phyloP scores from a whole-genome alignment of 306 rosid genomes.

The Benincasa hispida region DNA sequence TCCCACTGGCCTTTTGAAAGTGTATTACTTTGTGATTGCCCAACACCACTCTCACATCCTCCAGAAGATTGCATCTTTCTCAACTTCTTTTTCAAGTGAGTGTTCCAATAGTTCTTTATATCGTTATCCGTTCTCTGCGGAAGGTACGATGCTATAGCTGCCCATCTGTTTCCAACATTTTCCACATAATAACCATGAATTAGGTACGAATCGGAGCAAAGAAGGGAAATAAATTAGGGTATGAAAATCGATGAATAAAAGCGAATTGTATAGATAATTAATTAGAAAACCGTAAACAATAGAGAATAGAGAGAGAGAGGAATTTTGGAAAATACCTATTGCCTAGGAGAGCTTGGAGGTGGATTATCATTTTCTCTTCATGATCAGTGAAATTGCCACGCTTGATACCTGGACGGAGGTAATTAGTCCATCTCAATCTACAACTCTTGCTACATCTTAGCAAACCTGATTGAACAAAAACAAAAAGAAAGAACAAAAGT shows the following conservation, averaged over 20 bases:
- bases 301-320: too few relatives aligned
- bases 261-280: too few relatives aligned
- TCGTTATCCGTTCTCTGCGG: slow-evolving; percentile 59
- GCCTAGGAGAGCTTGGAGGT: slow-evolving; percentile 65
- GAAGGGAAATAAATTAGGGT: too few relatives aligned
- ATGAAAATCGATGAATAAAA: too few relatives aligned
- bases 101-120: slow-evolving; percentile 57
- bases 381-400: slow-evolving; percentile 56
- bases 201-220: too few relatives aligned
- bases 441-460: slow-evolving; percentile 66
- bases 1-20: slow-evolving; percentile 84
- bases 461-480: slow-evolving; percentile 22
- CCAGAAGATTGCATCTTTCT: slow-evolving; percentile 8
- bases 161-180: slow-evolving; percentile 35
- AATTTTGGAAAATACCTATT: slow-evolving; percentile 22
- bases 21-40: neutral
- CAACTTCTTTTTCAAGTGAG: slow-evolving; percentile 50
- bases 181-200: neutral
- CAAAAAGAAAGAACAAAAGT: too few relatives aligned
- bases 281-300: too few relatives aligned
- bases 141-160: slow-evolving; percentile 66
- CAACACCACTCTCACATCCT: neutral
- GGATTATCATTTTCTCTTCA: slow-evolving; percentile 57
- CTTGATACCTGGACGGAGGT: slow-evolving; percentile 62
- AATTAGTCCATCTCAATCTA: slow-evolving; percentile 61